Percentiles rank a stretch among this genome's conserved stretches.
phyloP scores from a whole-genome alignment of 2,329 filamentous ascomycete species.

The Talaromyces sp. region DNA sequence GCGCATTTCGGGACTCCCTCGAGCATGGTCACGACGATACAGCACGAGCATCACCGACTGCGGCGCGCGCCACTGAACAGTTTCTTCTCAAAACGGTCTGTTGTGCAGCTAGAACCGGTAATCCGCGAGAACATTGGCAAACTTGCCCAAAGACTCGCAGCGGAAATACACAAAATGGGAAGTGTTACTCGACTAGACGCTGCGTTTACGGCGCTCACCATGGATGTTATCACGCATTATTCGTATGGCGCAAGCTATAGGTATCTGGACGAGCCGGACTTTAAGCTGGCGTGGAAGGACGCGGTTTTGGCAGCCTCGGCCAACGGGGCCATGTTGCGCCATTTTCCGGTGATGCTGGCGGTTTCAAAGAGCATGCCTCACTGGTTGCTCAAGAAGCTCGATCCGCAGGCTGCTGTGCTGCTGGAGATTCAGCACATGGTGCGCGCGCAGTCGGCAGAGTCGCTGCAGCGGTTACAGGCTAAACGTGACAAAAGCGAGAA shows the following conservation, averaged over 20 bases:
- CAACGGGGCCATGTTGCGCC: neutral
- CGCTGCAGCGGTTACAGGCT: conserved; percentile 21
- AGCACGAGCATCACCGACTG: conserved; percentile 19
- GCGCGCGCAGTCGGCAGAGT: conserved; percentile 27
- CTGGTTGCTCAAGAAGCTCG: conserved; percentile 10
- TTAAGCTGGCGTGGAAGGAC: conserved; percentile 17
- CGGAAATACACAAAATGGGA: conserved; percentile 2
- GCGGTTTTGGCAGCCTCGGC: conserved; percentile 14
- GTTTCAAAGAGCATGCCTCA: conserved; percentile 6
- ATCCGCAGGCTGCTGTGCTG: neutral
- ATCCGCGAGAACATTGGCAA: conserved; percentile 28
- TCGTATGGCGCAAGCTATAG: conserved; percentile 28
- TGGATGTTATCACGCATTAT: conserved; percentile 36
- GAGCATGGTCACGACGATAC: conserved; percentile 15
- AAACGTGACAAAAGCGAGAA: no score
- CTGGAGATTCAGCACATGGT: conserved; percentile 9
- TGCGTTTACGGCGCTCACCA: conserved; percentile 23
- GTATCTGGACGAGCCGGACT: conserved; percentile 24
- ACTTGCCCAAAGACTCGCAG: conserved; percentile 21
- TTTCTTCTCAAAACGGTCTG: conserved; percentile 20
- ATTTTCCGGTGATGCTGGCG: neutral
- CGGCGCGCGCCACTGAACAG: conserved; percentile 18
- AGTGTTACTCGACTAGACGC: conserved; percentile 18
- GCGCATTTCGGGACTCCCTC: conserved; percentile 11
- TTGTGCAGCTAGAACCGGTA: conserved; percentile 27